Conservation (phyloP, 2,329 filamentous ascomycete genomes). For the Zymoseptoria brevis region DNA sequence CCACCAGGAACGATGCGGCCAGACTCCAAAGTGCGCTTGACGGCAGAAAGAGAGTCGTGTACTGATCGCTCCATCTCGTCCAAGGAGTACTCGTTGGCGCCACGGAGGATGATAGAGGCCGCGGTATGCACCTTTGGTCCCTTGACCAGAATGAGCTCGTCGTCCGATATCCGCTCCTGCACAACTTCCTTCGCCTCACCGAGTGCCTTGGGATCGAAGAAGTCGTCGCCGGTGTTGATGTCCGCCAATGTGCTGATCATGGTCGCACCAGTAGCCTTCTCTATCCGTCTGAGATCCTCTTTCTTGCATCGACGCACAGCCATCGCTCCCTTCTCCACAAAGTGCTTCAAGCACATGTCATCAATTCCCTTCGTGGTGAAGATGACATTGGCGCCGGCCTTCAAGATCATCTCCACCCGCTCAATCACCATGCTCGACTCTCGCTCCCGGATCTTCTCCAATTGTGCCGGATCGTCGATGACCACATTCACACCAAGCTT, state of each 20-base stretch:
- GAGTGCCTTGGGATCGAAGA: slow-evolving; percentile 82
- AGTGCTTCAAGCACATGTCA: slow-evolving; percentile 87
- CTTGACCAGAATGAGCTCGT: slow-evolving; percentile 95
- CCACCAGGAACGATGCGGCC: slow-evolving; percentile 95
- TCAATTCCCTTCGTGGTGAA: slow-evolving; percentile 98
- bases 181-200: slow-evolving; percentile 90
- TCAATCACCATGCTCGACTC: slow-evolving; percentile 92
- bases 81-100: slow-evolving; percentile 89
- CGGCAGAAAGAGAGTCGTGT: slow-evolving; percentile 91
- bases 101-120: slow-evolving; percentile 90
- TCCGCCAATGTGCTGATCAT: slow-evolving; percentile 90
- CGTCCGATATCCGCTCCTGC: slow-evolving; percentile 98
- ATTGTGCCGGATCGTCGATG: slow-evolving; percentile 90
- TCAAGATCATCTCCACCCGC: slow-evolving; percentile 92
- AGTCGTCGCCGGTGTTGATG: slow-evolving; percentile 84
- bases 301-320: slow-evolving; percentile 96
- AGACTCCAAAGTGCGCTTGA: slow-evolving; percentile 94
- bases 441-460: slow-evolving; percentile 91
- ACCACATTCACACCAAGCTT: slow-evolving; percentile 98
- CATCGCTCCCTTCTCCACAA: slow-evolving; percentile 92
- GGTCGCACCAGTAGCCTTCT: slow-evolving; percentile 89
- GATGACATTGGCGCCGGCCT: slow-evolving; percentile 91
- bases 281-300: slow-evolving; percentile 92
- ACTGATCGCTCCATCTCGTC: slow-evolving; percentile 99
- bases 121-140: slow-evolving; percentile 91